Conservation (phyloP, 352 stramenopile species). For the Globisporangium middletonii region DNA sequence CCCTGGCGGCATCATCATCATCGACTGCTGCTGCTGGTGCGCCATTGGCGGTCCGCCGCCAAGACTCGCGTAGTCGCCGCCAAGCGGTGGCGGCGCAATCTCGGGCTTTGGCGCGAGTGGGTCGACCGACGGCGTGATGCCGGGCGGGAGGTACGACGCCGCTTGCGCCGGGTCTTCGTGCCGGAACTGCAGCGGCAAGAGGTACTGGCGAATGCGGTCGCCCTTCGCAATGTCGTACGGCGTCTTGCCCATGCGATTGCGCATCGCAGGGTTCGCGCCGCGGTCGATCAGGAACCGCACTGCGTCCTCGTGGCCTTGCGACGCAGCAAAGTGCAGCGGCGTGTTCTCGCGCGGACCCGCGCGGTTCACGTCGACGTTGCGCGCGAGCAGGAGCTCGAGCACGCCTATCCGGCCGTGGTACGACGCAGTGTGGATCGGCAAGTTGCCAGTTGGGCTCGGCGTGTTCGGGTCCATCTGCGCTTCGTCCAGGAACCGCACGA, state of each 20-base stretch:
- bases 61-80: conserved; percentile 36
- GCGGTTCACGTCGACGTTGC: conserved; percentile 65
- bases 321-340: conserved; percentile 75
- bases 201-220: conserved; percentile 78
- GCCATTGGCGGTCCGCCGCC: conserved; percentile 3
- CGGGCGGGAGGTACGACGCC: conserved; percentile 53
- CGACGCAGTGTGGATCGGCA: conserved; percentile 79
- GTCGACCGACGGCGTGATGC: conserved; percentile 71
- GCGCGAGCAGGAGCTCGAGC: conserved; percentile 64
- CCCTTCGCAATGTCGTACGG: conserved; percentile 83
- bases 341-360: conserved; percentile 69
- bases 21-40: conserved; percentile 13
- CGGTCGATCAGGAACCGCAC: conserved; percentile 69
- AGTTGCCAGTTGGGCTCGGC: conserved; percentile 66
- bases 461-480: conserved; percentile 60
- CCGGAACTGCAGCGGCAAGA: conserved; percentile 84
- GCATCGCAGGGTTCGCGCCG: conserved; percentile 69
- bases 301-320: conserved; percentile 61
- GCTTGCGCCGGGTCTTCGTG: conserved; percentile 73
- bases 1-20: conserved; percentile 5
- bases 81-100: conserved; percentile 58
- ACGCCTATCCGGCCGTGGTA: conserved; percentile 77
- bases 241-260: conserved; percentile 75
- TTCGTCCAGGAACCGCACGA: conserved; percentile 65
- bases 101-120: conserved; percentile 52